Percentiles rank a stretch among this genome's conserved stretches.
phyloP scores from a whole-genome alignment of 2,329 filamentous ascomycete genomes.

The Phyllosticta ampelicida region DNA sequence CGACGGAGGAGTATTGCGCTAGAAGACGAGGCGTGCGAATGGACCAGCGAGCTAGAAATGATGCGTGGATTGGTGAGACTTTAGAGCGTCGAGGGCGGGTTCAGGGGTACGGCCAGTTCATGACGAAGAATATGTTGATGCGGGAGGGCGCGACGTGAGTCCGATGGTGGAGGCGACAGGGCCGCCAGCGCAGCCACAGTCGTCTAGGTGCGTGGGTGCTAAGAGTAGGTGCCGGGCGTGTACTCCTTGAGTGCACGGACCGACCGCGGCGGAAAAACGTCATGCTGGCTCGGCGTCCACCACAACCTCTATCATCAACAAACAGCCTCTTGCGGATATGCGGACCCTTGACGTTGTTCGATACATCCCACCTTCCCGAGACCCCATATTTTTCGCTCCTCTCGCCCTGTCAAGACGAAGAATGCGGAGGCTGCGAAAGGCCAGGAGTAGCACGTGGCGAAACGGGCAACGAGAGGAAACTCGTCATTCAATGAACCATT shows the following conservation, averaged over 20 bases:
- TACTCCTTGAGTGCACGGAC: no score
- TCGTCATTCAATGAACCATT: background rate
- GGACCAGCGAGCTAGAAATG: background rate
- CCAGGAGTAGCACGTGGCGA: background rate
- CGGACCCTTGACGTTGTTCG: no score
- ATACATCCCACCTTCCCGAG: no score
- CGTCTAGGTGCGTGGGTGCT: no score
- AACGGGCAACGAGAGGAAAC: background rate
- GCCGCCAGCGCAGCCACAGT: background rate
- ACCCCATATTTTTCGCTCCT: no score
- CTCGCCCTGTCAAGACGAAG: no score
- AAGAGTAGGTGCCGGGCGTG: no score
- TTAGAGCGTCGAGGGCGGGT: background rate
- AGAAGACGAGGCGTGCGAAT: background rate
- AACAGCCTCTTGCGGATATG: no score
- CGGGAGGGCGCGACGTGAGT: background rate
- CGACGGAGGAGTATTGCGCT: background rate
- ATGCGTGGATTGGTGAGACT: background rate
- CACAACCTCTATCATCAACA: no score
- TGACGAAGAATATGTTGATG: constrained; percentile 16
- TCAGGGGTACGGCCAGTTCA: constrained; percentile 44
- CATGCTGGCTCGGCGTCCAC: no score
- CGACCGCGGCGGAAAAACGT: no score
- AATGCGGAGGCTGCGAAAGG: background rate
- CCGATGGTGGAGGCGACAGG: background rate